Evolutionary conservation across 2,329 filamentous ascomycete species (phyloP).

Genomic region (Calcarisporium arbuscula): DNA sequence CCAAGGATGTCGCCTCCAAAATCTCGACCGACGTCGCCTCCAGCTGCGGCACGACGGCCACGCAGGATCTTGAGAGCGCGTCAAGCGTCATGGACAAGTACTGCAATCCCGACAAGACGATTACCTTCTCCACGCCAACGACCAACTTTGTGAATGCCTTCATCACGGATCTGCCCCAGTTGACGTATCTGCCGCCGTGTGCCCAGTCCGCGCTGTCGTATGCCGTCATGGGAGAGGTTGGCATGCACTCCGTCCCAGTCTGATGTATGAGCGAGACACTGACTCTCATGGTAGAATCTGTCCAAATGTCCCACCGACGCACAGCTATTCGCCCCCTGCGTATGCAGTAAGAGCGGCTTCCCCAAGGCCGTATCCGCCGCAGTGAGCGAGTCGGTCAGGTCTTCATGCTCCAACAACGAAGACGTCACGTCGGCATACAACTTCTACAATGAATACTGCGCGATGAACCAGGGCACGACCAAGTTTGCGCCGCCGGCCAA

Average conservation of each 20-base stretch:
- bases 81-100: constrained; percentile 39
- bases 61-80: constrained; percentile 42
- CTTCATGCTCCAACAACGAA: constrained; percentile 38
- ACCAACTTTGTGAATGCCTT: constrained; percentile 36
- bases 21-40: constrained; percentile 34
- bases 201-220: constrained; percentile 22
- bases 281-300: constrained; percentile 17
- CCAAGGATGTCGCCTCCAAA: constrained; percentile 27
- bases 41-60: constrained; percentile 39
- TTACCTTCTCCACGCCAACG: constrained; percentile 36
- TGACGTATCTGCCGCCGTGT: constrained; percentile 33
- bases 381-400: constrained; percentile 37
- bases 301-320: constrained; percentile 31
- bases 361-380: constrained; percentile 33
- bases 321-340: constrained; percentile 41
- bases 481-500: constrained; percentile 38
- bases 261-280: not conserved
- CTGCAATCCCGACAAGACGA: constrained; percentile 35
- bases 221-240: constrained; percentile 23
- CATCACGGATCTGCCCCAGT: constrained; percentile 42
- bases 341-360: constrained; percentile 45
- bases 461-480: constrained; percentile 41
- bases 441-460: constrained; percentile 47
- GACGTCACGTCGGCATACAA: constrained; percentile 41
- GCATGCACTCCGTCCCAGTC: not conserved